phyloP scores from a whole-genome alignment of 169 alveolate genomes.

The Eimeria necatrix region DNA sequence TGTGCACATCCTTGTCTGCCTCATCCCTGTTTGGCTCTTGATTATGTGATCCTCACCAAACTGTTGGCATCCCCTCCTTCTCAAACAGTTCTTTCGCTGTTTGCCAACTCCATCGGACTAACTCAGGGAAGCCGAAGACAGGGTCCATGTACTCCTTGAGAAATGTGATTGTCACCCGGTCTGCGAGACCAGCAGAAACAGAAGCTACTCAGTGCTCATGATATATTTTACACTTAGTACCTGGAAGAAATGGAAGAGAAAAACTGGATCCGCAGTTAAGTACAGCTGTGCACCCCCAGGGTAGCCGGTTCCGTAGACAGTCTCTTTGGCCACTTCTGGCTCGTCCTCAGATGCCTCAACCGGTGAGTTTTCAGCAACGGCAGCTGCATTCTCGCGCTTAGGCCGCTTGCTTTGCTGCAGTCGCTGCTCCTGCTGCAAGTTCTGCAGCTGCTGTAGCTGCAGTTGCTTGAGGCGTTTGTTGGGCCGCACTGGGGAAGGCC shows the following conservation, averaged over 20 bases:
- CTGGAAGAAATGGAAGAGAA: background rate
- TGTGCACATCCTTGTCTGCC: no score
- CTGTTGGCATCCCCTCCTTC: constrained; percentile 86
- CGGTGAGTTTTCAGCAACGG: background rate
- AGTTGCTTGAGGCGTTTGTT: background rate
- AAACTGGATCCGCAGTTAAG: background rate
- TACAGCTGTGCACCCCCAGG: background rate
- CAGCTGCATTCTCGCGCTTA: background rate
- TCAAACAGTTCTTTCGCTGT: constrained; percentile 91
- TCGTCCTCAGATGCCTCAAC: background rate
- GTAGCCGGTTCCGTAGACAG: constrained; percentile 16
- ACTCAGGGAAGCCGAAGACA: constrained; percentile 96
- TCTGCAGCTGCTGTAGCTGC: background rate
- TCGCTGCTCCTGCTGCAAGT: background rate
- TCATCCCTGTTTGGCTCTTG: no score
- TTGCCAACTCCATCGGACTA: constrained; percentile 93
- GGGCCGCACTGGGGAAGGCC: constrained; percentile 8
- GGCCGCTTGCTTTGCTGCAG: background rate
- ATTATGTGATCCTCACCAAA: constrained; percentile 84
- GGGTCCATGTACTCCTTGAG: constrained; percentile 92
- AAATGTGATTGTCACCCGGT: constrained; percentile 95
- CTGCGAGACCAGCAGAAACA: constrained; percentile 82
- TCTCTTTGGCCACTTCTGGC: background rate
- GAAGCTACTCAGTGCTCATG: background rate
- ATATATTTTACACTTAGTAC: background rate